These are phyloP conservation scores for Talaromyces sp. DNA, from an alignment of 2,329 filamentous ascomycete species.

Conservation along the genomic window DNA sequence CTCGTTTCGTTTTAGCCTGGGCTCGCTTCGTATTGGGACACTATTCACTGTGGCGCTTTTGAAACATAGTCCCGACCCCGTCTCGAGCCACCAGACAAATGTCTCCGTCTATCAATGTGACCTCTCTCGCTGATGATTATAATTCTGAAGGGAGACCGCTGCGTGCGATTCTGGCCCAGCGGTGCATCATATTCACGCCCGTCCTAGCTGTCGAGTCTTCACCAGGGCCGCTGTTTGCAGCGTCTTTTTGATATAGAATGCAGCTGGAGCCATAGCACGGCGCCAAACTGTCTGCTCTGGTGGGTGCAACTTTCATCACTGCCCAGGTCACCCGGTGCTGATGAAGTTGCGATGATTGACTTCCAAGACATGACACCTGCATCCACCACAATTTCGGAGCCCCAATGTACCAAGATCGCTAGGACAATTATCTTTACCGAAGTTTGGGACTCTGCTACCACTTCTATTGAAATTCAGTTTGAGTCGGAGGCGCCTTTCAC, in stretches of 20 bases:
- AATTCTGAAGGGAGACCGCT: background rate
- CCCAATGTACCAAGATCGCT: constrained; percentile 20
- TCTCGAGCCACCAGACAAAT: background rate
- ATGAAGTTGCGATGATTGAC: constrained; percentile 14
- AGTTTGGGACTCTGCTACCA: constrained; percentile 6
- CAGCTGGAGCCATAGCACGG: background rate
- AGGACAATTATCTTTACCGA: constrained; percentile 13
- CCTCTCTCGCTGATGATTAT: background rate
- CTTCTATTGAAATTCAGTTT: background rate
- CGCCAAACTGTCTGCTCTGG: background rate
- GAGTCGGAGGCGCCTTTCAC: background rate
- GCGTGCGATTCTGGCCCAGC: background rate
- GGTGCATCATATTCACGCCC: background rate
- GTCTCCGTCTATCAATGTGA: background rate
- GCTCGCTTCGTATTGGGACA: background rate
- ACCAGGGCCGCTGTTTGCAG: background rate
- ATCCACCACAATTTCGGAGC: constrained; percentile 15
- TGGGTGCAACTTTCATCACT: constrained; percentile 2
- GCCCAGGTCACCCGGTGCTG: constrained; percentile 10
- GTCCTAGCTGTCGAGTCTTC: background rate
- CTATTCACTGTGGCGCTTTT: constrained; percentile 7
- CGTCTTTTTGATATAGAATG: background rate
- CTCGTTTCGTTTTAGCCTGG: background rate
- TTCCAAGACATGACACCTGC: constrained; percentile 7
- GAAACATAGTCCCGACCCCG: constrained; percentile 3